Evolutionary conservation across 2,329 filamentous ascomycete species (phyloP).

Genomic region (Monosporascus sp.): DNA sequence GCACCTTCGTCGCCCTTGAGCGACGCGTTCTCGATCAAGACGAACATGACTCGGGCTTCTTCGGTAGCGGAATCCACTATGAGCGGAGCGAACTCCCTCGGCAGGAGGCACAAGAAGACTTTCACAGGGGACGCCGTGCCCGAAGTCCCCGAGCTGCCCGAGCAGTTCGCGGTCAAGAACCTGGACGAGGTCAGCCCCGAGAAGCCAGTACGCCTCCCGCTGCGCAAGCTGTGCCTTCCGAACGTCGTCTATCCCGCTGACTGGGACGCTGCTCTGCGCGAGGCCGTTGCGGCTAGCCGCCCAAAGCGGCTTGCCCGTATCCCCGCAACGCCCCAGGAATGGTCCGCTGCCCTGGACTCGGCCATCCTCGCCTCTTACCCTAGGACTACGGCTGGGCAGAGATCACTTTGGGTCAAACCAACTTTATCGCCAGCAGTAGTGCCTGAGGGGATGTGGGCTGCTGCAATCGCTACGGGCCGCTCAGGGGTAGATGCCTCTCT

Average conservation of each 20-base stretch:
- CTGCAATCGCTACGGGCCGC: background rate
- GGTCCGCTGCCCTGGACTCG: constrained; percentile 33
- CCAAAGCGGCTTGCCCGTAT: constrained; percentile 13
- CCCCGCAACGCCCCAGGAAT: constrained; percentile 22
- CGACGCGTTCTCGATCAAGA: constrained; percentile 15
- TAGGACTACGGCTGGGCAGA: background rate
- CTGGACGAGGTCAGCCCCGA: constrained; percentile 11
- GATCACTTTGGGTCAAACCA: constrained; percentile 8
- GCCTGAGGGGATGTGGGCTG: constrained; percentile 5
- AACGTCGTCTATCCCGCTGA: constrained; percentile 21
- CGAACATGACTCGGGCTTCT: constrained; percentile 16
- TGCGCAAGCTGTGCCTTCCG: constrained; percentile 19
- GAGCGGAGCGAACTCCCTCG: constrained; percentile 14
- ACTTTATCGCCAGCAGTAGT: background rate
- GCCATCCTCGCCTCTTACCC: constrained; percentile 29
- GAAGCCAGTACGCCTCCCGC: constrained; percentile 11
- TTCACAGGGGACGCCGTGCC: background rate
- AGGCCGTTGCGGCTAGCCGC: constrained; percentile 27
- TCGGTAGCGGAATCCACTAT: constrained; percentile 9
- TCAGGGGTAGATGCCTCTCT: background rate
- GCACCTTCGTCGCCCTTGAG: constrained; percentile 12
- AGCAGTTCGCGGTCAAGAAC: constrained; percentile 17
- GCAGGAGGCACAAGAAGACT: constrained; percentile 16
- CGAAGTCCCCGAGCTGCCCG: constrained; percentile 13
- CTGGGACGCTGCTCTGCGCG: constrained; percentile 31